Evolutionary conservation across 495 filamentous ascomycete genomes (phyloP).

Genomic region (Cryomyces antarcticus): DNA sequence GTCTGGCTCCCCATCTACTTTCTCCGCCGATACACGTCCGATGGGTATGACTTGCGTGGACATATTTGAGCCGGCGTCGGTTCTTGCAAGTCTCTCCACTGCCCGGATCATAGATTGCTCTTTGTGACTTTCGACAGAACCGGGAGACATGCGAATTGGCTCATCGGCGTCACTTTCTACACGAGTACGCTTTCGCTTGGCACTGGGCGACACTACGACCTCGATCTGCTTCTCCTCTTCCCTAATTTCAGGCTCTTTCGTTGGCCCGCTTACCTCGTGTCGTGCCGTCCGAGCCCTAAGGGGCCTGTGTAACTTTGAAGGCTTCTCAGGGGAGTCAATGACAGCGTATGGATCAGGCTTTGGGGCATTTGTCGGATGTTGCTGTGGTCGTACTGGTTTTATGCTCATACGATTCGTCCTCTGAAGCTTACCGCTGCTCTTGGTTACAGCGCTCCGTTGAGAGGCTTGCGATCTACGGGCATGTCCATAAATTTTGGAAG

Average conservation of each 20-base stretch:
- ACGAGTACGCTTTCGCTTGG: neutral
- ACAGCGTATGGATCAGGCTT: neutral
- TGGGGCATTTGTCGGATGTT: neutral
- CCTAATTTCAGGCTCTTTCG: neutral
- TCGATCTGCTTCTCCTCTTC: neutral
- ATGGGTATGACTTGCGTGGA: no score
- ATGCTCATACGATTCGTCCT: neutral
- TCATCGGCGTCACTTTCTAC: neutral
- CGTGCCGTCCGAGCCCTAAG: neutral
- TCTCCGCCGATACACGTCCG: no score
- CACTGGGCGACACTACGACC: neutral
- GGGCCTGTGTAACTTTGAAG: neutral
- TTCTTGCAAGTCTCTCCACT: no score
- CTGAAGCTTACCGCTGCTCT: neutral
- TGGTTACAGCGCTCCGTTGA: neutral
- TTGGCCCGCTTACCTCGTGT: neutral
- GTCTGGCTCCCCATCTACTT: no score
- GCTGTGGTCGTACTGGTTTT: neutral
- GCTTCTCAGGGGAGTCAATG: neutral
- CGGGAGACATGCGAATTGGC: neutral
- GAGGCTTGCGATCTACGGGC: neutral
- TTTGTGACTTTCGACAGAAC: neutral
- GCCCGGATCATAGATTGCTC: no score
- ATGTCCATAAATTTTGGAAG: neutral
- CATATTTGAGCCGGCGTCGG: no score